Conservation (phyloP, 129 eudicot genomes). For the Helianthus annuus region HanXRQr2.0-SUNRISE NC_035433.2:82218181-82218680, state of each 20-base stretch:
- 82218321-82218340: no score
- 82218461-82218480: neutral
- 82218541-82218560: neutral
- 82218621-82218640: neutral
- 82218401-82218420: neutral
- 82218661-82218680: neutral
- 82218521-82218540: constrained; percentile 12
- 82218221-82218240: no score
- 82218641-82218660: neutral
- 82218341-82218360: no score
- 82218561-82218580: neutral
- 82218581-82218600: neutral
- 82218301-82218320: no score
- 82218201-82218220: no score
- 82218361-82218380: no score
- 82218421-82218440: neutral
- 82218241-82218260: no score
- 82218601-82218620: neutral
- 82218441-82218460: constrained; percentile 2
- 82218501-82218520: constrained; percentile 6
- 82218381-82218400: no score
- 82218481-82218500: neutral
- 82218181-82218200: no score
- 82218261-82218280: no score
- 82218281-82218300: no score